These are phyloP conservation scores for Boletus bicolor DNA, from an alignment of 768 basidiomycete genomes.

Conservation along the genomic window DNA sequence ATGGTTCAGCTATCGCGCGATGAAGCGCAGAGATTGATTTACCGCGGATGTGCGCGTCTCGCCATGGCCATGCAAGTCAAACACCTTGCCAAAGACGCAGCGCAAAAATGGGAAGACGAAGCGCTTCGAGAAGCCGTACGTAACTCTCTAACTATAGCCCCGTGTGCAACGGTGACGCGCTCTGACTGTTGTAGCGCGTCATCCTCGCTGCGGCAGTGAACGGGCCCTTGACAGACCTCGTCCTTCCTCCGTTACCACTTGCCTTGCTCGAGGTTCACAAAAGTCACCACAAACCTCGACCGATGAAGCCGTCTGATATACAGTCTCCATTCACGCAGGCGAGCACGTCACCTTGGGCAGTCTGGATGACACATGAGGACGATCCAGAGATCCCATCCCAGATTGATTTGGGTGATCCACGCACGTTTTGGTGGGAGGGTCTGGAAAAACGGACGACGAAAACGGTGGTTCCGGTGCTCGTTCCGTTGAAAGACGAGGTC, in stretches of 20 bases:
- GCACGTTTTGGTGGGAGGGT: conserved; percentile 12
- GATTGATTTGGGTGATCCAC: not conserved
- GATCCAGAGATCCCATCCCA: not conserved
- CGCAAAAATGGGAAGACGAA: conserved; percentile 2
- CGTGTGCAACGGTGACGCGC: no score
- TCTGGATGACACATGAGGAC: not conserved
- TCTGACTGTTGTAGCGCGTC: not conserved
- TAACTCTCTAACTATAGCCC: not conserved
- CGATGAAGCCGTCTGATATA: conserved; percentile 1
- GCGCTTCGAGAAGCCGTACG: conserved; percentile 9
- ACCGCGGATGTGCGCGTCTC: conserved; percentile 4
- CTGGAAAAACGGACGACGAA: not conserved
- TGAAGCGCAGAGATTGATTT: not conserved
- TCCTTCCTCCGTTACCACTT: conserved; percentile 1
- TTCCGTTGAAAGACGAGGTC: not conserved
- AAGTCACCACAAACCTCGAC: not conserved
- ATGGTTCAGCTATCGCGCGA: not conserved
- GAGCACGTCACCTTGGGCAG: not conserved
- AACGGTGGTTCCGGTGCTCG: not conserved
- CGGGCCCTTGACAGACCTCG: not conserved
- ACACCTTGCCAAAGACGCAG: not conserved
- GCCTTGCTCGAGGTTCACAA: conserved; percentile 6
- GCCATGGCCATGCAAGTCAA: not conserved
- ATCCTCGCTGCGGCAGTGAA: not conserved
- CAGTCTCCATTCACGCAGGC: conserved; percentile 1